These are phyloP conservation scores for Candida odintsovae DNA, from an alignment of 805 yeast species.

Conservation along the genomic window DNA sequence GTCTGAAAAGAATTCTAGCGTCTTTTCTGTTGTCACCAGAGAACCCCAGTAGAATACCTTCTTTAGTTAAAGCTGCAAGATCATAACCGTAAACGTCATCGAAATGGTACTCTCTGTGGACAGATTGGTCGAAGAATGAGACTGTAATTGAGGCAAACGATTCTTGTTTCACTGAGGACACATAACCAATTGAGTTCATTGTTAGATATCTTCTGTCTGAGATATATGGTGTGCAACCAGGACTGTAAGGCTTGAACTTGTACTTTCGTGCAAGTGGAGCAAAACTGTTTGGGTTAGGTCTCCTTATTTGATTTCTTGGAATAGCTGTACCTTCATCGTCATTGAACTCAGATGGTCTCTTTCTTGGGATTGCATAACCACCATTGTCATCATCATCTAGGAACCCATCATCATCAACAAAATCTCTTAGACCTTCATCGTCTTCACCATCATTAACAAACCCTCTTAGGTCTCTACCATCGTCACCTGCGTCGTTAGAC, in stretches of 20 bases:
- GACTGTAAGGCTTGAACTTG: conserved; percentile 61
- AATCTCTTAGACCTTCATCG: conserved; percentile 34
- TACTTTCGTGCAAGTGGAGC: conserved; percentile 14
- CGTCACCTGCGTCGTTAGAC: conserved; percentile 17
- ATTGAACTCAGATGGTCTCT: conserved; percentile 11
- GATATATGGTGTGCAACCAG: conserved; percentile 82
- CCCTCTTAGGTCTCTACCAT: conserved; percentile 19
- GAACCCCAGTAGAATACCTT: conserved; percentile 60
- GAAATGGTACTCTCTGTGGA: conserved; percentile 78
- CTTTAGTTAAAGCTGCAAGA: conserved; percentile 63
- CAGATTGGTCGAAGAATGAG: conserved; percentile 74
- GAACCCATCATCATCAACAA: conserved; percentile 45
- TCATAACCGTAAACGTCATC: conserved; percentile 69
- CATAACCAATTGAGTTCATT: conserved; percentile 77
- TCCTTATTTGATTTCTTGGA: not conserved
- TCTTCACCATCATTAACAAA: conserved; percentile 28
- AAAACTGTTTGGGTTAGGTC: conserved; percentile 6
- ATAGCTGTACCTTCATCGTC: conserved; percentile 2
- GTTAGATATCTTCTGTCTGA: conserved; percentile 68
- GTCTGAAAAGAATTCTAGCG: conserved; percentile 56
- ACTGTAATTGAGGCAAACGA: conserved; percentile 72
- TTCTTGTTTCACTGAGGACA: conserved; percentile 64
- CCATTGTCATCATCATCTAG: conserved; percentile 61
- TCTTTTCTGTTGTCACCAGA: conserved; percentile 33
- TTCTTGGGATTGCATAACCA: conserved; percentile 32